Base-by-base conservation (phyloP, 768 basidiomycete genomes). In the Auricularia sp. region DNA sequence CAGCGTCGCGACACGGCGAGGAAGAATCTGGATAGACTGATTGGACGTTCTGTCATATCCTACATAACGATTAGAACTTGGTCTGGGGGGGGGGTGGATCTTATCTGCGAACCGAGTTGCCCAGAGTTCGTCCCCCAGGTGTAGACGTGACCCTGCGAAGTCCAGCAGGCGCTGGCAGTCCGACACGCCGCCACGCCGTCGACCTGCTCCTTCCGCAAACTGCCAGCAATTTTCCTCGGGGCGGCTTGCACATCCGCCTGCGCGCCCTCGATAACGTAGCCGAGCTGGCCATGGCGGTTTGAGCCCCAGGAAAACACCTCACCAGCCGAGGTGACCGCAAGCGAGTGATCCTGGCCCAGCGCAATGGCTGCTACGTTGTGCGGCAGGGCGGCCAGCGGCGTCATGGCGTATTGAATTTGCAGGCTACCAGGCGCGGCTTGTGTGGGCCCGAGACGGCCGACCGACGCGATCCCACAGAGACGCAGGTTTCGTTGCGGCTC, bases 41-140 rank as follows among this genome's bases (percentile, higher is more conserved):
- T 59, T 29, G 1, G 87, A 78, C 16, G 77, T 75, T 71, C 84
- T 89, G 67, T 92, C 89, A 68, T 94, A 94, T 1, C 92, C 39
- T 42, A 42, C 2, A 42, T 8, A 42, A 7, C 1, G 39, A 13
- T 39, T n/a, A n/a, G n/a, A n/a, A n/a, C n/a, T n/a, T n/a, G n/a
- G n/a, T n/a, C n/a, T n/a, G n/a, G n/a, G n/a, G n/a, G n/a, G n/a
- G n/a, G n/a, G n/a, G n/a, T n/a, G n/a, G n/a, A n/a, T n/a, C n/a
- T n/a, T n/a, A 42, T 8, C 7, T 14, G 39, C 39, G 13, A 5
- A 42, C 39, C 95, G 3, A 98, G 80, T 73, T 99, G 97, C 0
- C 97, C 97, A 51, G 81, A 82, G 74, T 98, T 97, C 33, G 88
- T 91, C 0, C 97, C 97, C 94, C 94, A 98, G 0, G 92, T 93